Evolutionary conservation across 495 filamentous ascomycete genomes (phyloP), one percentile per base, ranked within the genome.

Genomic region (Pyrenopolyporus hunteri): DNA sequence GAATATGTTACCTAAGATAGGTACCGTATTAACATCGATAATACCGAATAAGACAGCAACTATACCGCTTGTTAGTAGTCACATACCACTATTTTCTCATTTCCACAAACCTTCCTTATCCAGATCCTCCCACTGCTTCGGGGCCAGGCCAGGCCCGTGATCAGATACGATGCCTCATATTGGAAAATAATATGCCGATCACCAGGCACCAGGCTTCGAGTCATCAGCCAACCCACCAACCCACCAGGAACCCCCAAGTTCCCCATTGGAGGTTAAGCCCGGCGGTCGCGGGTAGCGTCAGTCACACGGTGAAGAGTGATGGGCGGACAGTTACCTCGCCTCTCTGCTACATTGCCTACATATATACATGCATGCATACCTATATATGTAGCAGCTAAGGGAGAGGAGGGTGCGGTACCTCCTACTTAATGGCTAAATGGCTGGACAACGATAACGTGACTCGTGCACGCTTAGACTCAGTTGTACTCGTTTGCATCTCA

Each of bases 381-480:
- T 35, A 14, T 33, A 33, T 33, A 42, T 42, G 37, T n/a, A 22
- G 16, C 20, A 42, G 37, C 4, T 23, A 8, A 22, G 23, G 37
- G 13, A 42, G 37, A n/a, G n/a, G n/a, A n/a, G n/a, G n/a, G n/a
- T n/a, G n/a, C n/a, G n/a, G n/a, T n/a, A n/a, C n/a, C n/a, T n/a
- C n/a, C n/a, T n/a, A n/a, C n/a, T n/a, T n/a, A n/a, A n/a, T n/a
- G n/a, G n/a, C n/a, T n/a, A n/a, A n/a, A n/a, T n/a, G n/a, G n/a
- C n/a, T n/a, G n/a, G n/a, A n/a, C n/a, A n/a, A 23, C 52, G 46
- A 57, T 31, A 66, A 59, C 51, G 57, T 57, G 57, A 61, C 63
- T 66, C 63, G 63, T n/a, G n/a, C n/a, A n/a, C n/a, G n/a, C n/a
- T n/a, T n/a, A n/a, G n/a, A n/a, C n/a, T n/a, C n/a, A n/a, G n/a